Conservation (phyloP, 2,329 filamentous ascomycete species). For the Verticillium zaregamsianum region DNA sequence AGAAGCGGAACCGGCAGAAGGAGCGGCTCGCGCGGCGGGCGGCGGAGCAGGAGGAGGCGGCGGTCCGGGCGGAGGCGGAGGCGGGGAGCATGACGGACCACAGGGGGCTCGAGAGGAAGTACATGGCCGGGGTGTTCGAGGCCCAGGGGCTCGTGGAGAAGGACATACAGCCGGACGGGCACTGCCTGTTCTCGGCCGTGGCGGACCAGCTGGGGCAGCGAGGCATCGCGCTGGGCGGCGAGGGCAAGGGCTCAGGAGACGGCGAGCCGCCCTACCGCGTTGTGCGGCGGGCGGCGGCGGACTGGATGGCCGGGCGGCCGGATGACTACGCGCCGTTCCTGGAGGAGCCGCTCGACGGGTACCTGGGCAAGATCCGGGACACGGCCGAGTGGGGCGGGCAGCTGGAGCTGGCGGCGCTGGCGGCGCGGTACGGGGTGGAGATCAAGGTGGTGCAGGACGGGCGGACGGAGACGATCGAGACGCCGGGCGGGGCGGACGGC, state of each 20-base stretch:
- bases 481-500: conserved; percentile 32
- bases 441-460: conserved; percentile 87
- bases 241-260: conserved; percentile 15
- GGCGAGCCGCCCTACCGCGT: conserved; percentile 53
- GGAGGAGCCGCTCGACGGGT: conserved; percentile 71
- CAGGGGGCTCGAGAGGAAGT: conserved; percentile 63
- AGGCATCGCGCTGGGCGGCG: conserved; percentile 35
- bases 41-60: conserved; percentile 72
- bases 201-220: conserved; percentile 71
- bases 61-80: conserved; percentile 67
- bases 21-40: conserved; percentile 85
- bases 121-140: conserved; percentile 66
- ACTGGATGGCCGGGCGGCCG: conserved; percentile 68
- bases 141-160: conserved; percentile 65
- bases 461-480: conserved; percentile 69
- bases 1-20: conserved; percentile 88
- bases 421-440: conserved; percentile 71
- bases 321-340: conserved; percentile 86
- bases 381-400: conserved; percentile 97
- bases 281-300: conserved; percentile 68
- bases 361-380: conserved; percentile 72
- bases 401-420: conserved; percentile 81
- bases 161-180: conserved; percentile 83
- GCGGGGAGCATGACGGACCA: conserved; percentile 71
- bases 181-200: conserved; percentile 90